Conservation (phyloP, 176 grass and related monocot genomes). For the Triticum timopheevii region DNA sequence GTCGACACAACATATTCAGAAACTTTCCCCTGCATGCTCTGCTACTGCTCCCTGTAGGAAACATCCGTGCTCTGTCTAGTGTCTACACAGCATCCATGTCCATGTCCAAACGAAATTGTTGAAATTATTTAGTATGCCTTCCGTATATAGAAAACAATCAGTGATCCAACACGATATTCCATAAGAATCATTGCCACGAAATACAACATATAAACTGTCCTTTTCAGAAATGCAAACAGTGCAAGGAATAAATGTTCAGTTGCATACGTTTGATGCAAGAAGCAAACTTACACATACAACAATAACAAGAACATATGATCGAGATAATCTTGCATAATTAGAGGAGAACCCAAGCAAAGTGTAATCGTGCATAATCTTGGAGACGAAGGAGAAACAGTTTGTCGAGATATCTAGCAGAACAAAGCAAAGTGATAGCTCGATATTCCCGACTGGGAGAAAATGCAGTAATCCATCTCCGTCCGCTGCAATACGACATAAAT, state of each 20-base stretch:
- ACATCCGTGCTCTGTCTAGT: not conserved
- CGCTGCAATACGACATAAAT: not conserved
- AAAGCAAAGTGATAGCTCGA: not conserved
- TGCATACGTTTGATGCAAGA: not conserved
- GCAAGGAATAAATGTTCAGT: not conserved
- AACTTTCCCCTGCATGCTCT: not conserved
- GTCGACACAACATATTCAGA: too few species aligned
- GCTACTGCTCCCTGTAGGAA: not conserved
- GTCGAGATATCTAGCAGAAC: not conserved
- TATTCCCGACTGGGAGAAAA: not conserved
- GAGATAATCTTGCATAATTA: too few species aligned
- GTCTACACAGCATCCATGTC: not conserved
- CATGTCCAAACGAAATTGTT: not conserved
- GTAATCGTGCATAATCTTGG: not conserved
- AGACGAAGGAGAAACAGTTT: not conserved
- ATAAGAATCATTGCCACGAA: not conserved
- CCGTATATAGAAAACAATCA: not conserved
- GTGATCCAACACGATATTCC: not conserved
- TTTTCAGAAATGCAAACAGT: constrained; percentile 6
- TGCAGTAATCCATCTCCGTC: not conserved
- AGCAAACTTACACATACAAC: not conserved
- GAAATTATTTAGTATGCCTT: too few species aligned
- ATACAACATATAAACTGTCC: not conserved
- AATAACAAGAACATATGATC: not conserved
- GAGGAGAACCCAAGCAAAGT: not conserved